Conservation (phyloP, 345 rosid species). For the Trapa incisa region DNA sequence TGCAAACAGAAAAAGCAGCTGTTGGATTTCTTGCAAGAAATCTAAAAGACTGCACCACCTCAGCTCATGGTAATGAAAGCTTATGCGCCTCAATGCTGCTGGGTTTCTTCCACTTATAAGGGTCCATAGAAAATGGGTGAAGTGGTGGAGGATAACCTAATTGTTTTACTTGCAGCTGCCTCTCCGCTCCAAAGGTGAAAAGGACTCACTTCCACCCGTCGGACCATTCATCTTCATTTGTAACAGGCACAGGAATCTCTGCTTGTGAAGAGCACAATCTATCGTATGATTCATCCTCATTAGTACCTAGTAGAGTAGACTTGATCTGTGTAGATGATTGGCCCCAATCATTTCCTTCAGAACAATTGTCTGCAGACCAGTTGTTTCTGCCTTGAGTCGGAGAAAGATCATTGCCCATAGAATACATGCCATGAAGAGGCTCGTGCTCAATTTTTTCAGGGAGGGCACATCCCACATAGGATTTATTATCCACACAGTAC, state of each 20-base stretch:
- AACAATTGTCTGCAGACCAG: slow-evolving; percentile 7
- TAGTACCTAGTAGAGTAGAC: too few species aligned
- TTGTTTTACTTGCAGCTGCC: not conserved
- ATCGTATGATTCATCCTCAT: too few species aligned
- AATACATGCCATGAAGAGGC: not conserved
- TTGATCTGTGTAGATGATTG: not conserved
- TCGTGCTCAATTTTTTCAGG: slow-evolving; percentile 42
- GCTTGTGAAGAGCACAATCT: slow-evolving; percentile 10
- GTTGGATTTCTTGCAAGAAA: not conserved
- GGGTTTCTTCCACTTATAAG: too few species aligned
- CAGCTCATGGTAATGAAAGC: not conserved
- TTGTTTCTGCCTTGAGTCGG: not conserved
- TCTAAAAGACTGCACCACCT: not conserved
- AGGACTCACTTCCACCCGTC: slow-evolving; percentile 47
- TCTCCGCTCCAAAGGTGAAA: not conserved
- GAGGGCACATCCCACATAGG: slow-evolving; percentile 64
- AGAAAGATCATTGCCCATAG: not conserved
- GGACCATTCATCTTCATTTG: slow-evolving; percentile 59
- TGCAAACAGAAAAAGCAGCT: not conserved
- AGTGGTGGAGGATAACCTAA: not conserved
- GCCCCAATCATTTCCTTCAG: slow-evolving; percentile 24
- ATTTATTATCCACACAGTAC: slow-evolving; percentile 56
- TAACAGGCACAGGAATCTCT: slow-evolving; percentile 20
- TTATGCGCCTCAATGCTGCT: not conserved
- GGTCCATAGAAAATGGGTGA: not conserved